Evolutionary conservation across 129 eudicot species (phyloP), one percentile per base, ranked within the genome.

Genomic region (Gnaphalium uliginosum): DNA sequence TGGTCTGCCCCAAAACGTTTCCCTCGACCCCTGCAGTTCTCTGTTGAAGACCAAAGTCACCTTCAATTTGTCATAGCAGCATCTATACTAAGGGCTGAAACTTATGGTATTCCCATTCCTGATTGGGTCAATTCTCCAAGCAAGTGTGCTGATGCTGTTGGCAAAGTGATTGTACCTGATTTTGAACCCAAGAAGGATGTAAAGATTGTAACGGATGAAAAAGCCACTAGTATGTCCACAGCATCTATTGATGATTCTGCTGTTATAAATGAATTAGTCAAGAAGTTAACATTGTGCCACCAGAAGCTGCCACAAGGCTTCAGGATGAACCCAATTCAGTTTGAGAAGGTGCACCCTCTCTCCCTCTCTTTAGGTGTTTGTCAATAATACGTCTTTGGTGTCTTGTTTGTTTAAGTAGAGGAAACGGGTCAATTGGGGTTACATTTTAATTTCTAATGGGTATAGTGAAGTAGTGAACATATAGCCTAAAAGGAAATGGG

Each of bases 1-100:
- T 93, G 98, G 98, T 93, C 98, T 27, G 95, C 98, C 19, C 98
- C 98, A 66, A 93, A 93, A 76, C 94, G 98, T 43, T 93, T 90
- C 75, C 98, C 98, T 0, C 89, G 80, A 29, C 92, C 98, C 1
- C 74, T 93, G 68, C 82, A 84, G 71, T 93, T 93, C 68, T 90
- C 96, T 14, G 66, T 63, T 30, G 78, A 82, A 23, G 98, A 93
- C 84, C 68, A 77, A 50, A 86, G 90, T 62, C 92, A 90, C 73
- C 89, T 93, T 70, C 81, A 93, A 18, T 90, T 81, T 60, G 75
- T 85, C 25, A 81, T 90, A 84, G 87, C 98, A 39, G 98, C 81
- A 77, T 84, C 98, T 14, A 83, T 90, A 50, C 75, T 93, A 76
- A 82, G 96, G 71, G 98, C 98, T 63, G 98, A 90, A 80, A 83